Base-by-base conservation (phyloP, 192 early-diverging fungal species). In the Kappamyces sp. region DNA sequence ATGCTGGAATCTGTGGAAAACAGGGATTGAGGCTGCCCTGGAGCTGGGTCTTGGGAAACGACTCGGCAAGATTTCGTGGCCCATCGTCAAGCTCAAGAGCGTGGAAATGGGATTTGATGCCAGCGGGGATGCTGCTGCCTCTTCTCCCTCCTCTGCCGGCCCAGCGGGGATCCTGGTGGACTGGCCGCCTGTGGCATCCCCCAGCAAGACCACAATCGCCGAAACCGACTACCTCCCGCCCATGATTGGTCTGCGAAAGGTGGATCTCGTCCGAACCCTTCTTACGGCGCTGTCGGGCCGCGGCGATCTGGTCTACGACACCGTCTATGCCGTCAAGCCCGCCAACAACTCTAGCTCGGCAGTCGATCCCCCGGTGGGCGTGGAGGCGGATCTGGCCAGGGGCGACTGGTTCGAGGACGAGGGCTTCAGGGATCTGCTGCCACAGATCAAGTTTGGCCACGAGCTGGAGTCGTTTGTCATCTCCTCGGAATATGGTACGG, bases 241-340 rank as follows among this genome's bases (percentile, higher is more conserved):
- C 11, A 68, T 80, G 64, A 41, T 80, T 39, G 70, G 72, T 15
- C 37, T 71, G 30, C 59, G 78, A 30, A 59, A 68, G 55, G 54
- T 57, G 22, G 78, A 80, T 60, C 59, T 80, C 22, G 38, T 77
- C 35, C 66, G 78, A 8, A 29, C 74, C 64, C 65, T 80, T 14
- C 51, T 80, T 64, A 67, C 65, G 5, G 73, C 70, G 4, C 48
- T 80, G 14, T 48, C 70, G 2, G 74, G 66, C 14, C 39, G 57
- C 22, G 69, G 72, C 41, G 72, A 73, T 42, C 40, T 67, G 35
- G 61, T 67, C 31, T 37, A 62, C 12, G 66, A 54, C 6, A 29
- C 15, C 32, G 55, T 72, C 30, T 67, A 73, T 41, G 57, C 39
- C 6, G 55, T 65, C 11, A 41, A 45, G 4, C 39, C 51, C 30